Percentiles rank a stretch among this genome's conserved stretches.
Conservation (phyloP, 2,329 filamentous ascomycete genomes). For the Periconia macrospinosa region DNA sequence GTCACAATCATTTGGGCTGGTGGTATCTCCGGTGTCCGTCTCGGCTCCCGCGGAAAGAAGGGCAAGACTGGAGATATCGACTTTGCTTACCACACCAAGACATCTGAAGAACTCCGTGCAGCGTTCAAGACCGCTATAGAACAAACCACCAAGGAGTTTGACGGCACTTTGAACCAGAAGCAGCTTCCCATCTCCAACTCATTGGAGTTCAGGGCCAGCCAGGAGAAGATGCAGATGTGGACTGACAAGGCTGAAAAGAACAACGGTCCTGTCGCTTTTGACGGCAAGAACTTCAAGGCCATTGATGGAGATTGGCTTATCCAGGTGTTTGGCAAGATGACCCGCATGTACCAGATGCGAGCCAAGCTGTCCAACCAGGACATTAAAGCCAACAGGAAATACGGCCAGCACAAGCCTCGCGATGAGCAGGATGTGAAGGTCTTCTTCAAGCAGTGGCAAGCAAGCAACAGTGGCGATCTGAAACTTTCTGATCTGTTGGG, state of each 20-base stretch:
- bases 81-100: neutral
- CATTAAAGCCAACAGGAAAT: neutral
- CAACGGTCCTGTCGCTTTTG: neutral
- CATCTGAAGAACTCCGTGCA: neutral
- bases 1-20: neutral
- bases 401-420: neutral
- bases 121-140: neutral
- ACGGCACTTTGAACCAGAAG: neutral
- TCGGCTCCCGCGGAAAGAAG: neutral
- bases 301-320: neutral
- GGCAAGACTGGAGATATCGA: neutral
- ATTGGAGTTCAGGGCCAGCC: neutral
- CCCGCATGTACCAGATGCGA: neutral
- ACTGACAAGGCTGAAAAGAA: neutral
- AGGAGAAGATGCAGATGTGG: neutral
- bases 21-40: neutral
- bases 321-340: neutral
- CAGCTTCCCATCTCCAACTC: neutral
- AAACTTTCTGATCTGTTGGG: neutral
- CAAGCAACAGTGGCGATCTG: neutral
- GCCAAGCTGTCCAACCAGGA: neutral
- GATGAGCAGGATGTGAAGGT: neutral
- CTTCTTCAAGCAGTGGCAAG: neutral
- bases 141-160: neutral
- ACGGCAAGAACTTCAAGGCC: neutral